phyloP scores from a whole-genome alignment of 768 basidiomycete genomes.

The Lactarius deliciosus region DNA sequence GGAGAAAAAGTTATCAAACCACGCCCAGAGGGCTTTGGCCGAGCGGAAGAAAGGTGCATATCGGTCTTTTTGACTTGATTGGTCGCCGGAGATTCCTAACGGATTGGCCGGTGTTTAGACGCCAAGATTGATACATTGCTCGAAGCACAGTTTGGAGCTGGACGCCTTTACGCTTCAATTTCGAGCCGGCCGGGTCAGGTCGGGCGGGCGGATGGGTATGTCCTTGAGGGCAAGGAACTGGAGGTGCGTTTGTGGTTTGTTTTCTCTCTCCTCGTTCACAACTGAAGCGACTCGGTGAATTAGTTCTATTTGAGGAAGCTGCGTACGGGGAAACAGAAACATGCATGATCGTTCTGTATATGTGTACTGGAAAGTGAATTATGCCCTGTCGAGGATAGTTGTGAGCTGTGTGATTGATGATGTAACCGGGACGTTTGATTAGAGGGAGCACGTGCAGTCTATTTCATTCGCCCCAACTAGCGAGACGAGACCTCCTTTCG shows the following conservation, averaged over 20 bases:
- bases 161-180: constrained; percentile 92
- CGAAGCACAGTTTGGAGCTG: constrained; percentile 88
- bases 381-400: not conserved
- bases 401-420: constrained; percentile 2
- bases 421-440: constrained; percentile 1
- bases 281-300: not conserved
- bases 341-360: constrained; percentile 48
- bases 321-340: constrained; percentile 93
- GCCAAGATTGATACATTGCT: constrained; percentile 90
- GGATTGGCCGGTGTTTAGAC: constrained; percentile 43
- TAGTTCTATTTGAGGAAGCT: constrained; percentile 96
- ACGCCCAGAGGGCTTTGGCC: constrained; percentile 82
- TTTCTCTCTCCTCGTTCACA: not conserved
- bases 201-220: constrained; percentile 94
- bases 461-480: not conserved
- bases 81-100: constrained; percentile 18
- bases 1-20: constrained; percentile 82
- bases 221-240: constrained; percentile 97
- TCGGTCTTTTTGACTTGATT: constrained; percentile 3
- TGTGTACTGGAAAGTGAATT: not conserved
- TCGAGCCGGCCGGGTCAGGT: constrained; percentile 96
- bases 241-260: constrained; percentile 57
- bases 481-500: not conserved
- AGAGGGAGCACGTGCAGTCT: not conserved
- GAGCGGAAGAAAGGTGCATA: constrained; percentile 85